Evolutionary conservation across 2,329 filamentous ascomycete species (phyloP).

Genomic region (Sporothrix brunneoviolacea): DNA sequence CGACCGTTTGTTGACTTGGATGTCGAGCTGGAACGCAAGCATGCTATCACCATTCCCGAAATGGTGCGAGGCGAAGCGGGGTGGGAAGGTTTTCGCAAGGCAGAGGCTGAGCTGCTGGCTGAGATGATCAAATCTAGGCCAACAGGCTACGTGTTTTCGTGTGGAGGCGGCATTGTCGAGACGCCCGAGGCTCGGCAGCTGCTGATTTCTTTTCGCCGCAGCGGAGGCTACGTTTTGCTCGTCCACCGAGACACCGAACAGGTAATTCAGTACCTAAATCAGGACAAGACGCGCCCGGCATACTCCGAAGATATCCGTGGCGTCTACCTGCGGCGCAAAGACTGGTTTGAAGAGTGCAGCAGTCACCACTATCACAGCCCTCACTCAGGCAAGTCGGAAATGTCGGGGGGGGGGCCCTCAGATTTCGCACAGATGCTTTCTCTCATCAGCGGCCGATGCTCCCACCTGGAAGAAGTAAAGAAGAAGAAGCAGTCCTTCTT

Average conservation of each 20-base stretch:
- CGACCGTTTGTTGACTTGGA: slow-evolving; percentile 83
- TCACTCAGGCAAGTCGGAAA: slow-evolving; percentile 36
- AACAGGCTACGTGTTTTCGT: slow-evolving; percentile 77
- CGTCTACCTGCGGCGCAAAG: slow-evolving; percentile 82
- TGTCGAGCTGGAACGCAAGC: slow-evolving; percentile 69
- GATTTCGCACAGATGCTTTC: slow-evolving; percentile 70
- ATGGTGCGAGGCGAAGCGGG: slow-evolving; percentile 66
- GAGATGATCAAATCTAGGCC: slow-evolving; percentile 68
- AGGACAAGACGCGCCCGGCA: slow-evolving; percentile 84
- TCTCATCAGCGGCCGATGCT: slow-evolving; percentile 57
- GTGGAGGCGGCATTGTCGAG: slow-evolving; percentile 90
- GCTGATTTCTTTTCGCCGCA: slow-evolving; percentile 64
- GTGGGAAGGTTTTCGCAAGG: slow-evolving; percentile 82
- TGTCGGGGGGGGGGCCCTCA: slow-evolving; percentile 41
- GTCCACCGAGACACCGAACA: slow-evolving; percentile 83
- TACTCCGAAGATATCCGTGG: slow-evolving; percentile 89
- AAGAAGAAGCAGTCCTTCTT: slow-evolving; percentile 79
- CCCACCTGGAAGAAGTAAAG: slow-evolving; percentile 49
- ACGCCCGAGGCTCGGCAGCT: slow-evolving; percentile 70
- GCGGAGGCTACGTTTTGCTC: slow-evolving; percentile 75
- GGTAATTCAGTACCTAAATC: slow-evolving; percentile 80
- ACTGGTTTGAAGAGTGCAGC: slow-evolving; percentile 87
- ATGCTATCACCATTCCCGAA: slow-evolving; percentile 74
- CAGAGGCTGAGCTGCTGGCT: slow-evolving; percentile 68
- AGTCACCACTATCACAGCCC: slow-evolving; percentile 91